Evolutionary conservation across 306 rosid species (phyloP), one percentile per base, ranked within the genome.

Genomic region (Pyrus pyrifolia): DNA sequence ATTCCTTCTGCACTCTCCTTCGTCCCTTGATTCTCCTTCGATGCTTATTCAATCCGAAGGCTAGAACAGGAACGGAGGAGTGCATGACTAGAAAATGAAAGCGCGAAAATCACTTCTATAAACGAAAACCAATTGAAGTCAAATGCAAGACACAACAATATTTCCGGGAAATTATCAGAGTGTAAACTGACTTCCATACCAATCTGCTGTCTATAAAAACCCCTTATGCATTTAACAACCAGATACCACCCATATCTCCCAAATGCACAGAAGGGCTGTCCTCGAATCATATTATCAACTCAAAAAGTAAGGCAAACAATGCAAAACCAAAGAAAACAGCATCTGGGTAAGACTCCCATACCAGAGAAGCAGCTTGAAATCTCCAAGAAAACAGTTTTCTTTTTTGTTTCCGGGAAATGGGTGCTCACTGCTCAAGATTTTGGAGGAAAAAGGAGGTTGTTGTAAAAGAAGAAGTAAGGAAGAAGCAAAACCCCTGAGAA

Each of bases 401-500:
- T 72, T 35, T 63, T 35, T 30, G 40, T 35, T 35, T 35, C 8
- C 19, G 71, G 45, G 64, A 84, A 76, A 67, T 40, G 69, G 83
- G 76, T 40, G 73, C 80, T 77, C 81, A 52, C 74, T 40, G 73
- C 80, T 77, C 81, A 52, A 76, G 74, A 83, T 59, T 70, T 78
- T 53, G 81, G 78, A 85, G 59, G 83, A 72, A 80, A 81, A 76
- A 31, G 72, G 69, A 35, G 84, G 63, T 74, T 45, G 79, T 44
- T 70, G 83, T 77, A 82, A 68, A 72, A 30, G 76, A 72, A 73
- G 88, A 72, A 86, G 97, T 89, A 86, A 78, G 80, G 86, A 80
- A 70, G 89, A 90, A 95, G 97, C 81, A 89, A 90, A 83, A 82
- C 38, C 70, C 44, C 74, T 70, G 55, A 78, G 61, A 51, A 57